Percentiles rank a stretch among this genome's conserved stretches.
These are phyloP conservation scores for Microthlaspi erraticum DNA, from an alignment of 345 rosid species.

Conservation along the genomic window DNA sequence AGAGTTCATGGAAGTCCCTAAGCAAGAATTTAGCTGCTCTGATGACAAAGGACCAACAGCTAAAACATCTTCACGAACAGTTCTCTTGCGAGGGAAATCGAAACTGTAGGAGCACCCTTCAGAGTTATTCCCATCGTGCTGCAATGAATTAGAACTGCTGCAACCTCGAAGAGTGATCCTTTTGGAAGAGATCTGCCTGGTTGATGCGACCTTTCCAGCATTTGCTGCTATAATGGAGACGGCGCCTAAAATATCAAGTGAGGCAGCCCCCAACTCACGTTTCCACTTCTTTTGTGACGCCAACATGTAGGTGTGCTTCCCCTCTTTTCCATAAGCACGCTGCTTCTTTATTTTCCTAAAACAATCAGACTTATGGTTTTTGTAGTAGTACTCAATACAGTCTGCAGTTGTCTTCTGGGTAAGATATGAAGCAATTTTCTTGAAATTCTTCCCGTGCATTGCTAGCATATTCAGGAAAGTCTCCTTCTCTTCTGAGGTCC, in stretches of 20 bases:
- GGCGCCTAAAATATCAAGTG: conserved; percentile 78
- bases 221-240: conserved; percentile 82
- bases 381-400: conserved; percentile 95
- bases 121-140: conserved; percentile 51
- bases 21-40: conserved; percentile 85
- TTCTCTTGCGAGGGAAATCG: conserved; percentile 66
- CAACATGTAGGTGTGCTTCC: conserved; percentile 62
- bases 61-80: conserved; percentile 83
- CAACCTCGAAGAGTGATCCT: conserved; percentile 53
- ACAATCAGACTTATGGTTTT: conserved; percentile 92
- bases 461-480: conserved; percentile 77
- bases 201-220: conserved; percentile 53
- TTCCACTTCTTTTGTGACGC: conserved; percentile 74
- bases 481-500: conserved; percentile 82
- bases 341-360: conserved; percentile 85
- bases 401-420: conserved; percentile 93
- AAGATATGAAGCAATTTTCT: conserved; percentile 81
- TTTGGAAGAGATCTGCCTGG: conserved; percentile 48
- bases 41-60: conserved; percentile 87
- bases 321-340: conserved; percentile 56
- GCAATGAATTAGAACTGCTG: conserved; percentile 51
- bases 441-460: conserved; percentile 80
- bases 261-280: conserved; percentile 68
- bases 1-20: conserved; percentile 67
- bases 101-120: conserved; percentile 56